phyloP scores from a whole-genome alignment of 495 filamentous ascomycete species.

The Daldinia bambusicola region DNA sequence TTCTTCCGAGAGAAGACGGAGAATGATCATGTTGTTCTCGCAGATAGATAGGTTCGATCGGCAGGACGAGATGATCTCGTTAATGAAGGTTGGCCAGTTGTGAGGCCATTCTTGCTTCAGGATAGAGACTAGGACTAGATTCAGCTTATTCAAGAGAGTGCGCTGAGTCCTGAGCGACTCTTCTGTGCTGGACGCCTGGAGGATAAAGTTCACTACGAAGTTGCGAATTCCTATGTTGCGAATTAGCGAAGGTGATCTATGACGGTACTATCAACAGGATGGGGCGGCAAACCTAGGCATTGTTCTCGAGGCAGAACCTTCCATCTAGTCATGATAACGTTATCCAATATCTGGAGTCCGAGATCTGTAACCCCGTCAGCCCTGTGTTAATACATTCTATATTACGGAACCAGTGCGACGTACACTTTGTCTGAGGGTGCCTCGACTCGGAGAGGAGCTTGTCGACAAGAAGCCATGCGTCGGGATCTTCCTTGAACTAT shows the following conservation, averaged over 20 bases:
- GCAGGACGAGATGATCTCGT: conserved; percentile 97
- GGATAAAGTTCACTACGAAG: conserved; percentile 97
- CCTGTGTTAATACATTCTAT: conserved; percentile 14
- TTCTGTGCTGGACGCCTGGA: conserved; percentile 88
- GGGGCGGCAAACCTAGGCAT: conserved; percentile 75
- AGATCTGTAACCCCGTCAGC: conserved; percentile 75
- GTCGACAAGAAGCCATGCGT: conserved; percentile 96
- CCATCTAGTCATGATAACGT: conserved; percentile 99
- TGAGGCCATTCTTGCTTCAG: conserved; percentile 99
- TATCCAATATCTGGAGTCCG: conserved; percentile 94
- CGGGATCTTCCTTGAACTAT: conserved; percentile 98
- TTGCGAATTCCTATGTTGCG: conserved; percentile 84
- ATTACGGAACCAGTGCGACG: conserved; percentile 44
- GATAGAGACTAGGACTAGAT: conserved; percentile 95
- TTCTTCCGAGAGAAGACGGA: conserved; percentile 94
- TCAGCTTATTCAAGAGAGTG: conserved; percentile 95
- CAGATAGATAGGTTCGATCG: conserved; percentile 94
- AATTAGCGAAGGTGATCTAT: conserved; percentile 30
- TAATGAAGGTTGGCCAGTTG: conserved; percentile 99
- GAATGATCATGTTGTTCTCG: conserved; percentile 99
- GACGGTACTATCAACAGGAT: neutral
- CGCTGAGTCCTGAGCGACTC: conserved; percentile 83
- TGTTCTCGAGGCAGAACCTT: conserved; percentile 96
- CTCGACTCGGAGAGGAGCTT: conserved; percentile 90
- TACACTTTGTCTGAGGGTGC: conserved; percentile 97